Evolutionary conservation across 2,329 filamentous ascomycete species (phyloP).

Genomic region (Clarireedia homoeocarpa): DNA sequence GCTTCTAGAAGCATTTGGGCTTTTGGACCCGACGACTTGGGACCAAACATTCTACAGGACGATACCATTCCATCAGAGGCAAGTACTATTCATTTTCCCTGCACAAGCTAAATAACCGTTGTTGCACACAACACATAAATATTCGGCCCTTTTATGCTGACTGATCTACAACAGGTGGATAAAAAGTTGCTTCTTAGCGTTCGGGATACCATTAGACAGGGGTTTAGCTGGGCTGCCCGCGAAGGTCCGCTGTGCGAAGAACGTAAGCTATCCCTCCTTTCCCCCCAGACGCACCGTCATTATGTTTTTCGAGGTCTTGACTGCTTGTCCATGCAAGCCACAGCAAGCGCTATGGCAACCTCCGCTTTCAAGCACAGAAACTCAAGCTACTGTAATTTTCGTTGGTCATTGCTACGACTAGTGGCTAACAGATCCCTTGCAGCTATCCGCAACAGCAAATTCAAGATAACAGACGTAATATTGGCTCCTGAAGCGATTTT

Average conservation of each 20-base stretch:
- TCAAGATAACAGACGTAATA: conserved; percentile 86
- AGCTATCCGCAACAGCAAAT: conserved; percentile 97
- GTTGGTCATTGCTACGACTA: conserved; percentile 15
- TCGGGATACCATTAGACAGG: conserved; percentile 87
- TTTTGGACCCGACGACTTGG: conserved; percentile 91
- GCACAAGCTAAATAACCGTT: conserved; percentile 1
- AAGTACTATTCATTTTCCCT: conserved; percentile 28
- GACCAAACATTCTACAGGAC: conserved; percentile 92
- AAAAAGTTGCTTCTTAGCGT: conserved; percentile 83
- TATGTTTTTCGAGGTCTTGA: background rate
- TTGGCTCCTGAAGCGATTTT: conserved; percentile 88
- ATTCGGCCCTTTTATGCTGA: conserved; percentile 25
- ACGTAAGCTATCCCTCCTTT: conserved; percentile 50
- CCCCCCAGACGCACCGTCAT: conserved; percentile 1
- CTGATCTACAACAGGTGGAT: conserved; percentile 56
- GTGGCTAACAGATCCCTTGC: conserved; percentile 26
- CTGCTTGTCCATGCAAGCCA: background rate
- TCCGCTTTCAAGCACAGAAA: background rate
- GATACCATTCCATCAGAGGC: conserved; percentile 88
- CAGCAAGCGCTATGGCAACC: conserved; percentile 1
- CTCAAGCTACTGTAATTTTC: background rate
- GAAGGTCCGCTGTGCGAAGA: conserved; percentile 98
- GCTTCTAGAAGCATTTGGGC: conserved; percentile 96
- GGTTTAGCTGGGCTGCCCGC: conserved; percentile 91
- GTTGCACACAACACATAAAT: background rate